Base-by-base conservation (phyloP, 306 rosid species). In the Oxytropis ochrocephala region DNA sequence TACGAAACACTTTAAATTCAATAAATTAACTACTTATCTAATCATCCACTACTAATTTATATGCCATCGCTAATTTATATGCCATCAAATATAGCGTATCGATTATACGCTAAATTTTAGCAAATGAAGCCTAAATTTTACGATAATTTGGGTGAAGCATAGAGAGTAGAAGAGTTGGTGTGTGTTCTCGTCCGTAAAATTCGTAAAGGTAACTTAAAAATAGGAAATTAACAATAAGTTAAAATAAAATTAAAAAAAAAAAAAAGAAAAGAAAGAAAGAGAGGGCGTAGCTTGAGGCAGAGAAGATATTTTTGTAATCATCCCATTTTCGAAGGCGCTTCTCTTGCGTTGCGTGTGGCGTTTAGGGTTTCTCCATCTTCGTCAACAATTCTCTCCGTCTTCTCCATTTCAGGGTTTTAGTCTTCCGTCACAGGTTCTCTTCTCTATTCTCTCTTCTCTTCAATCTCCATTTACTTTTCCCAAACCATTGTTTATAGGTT, bases 301-400 rank as follows among this genome's bases (percentile, higher is more conserved):
- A 75, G 21, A 48, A 76, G 80, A 76, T 76, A 76, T 68, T 75
- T 75, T 67, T 75, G 80, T 56, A 75, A 36, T 21, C 16, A 38
- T 60, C 54, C 61, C 79, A 66, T 66, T 11, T 56, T 75, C 69
- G 80, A 59, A 75, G 70, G 55, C 72, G 71, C 24, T 67, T 50
- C 18, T 73, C 27, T 51, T 63, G 44, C 57, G 33, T 66, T 52
- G 70, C 24, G 64, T 52, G 18, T 57, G 42, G 75, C 42, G 66
- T 67, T 75, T 76, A 76, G 81, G 81, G 81, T 76, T 76, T 76
- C 74, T 67, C 17, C 19, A 56, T 67, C 69, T 42, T 74, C 58
- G 29, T 60, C 75, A 59, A 49, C 42, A 55, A 21, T 60, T 43
- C 41, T 42, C 49, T 58, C 18, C 63, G 8, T 5, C 46, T 44